Evolutionary conservation across 225 moss, liverwort and hornwort species (phyloP), one percentile per base, ranked within the genome.

Genomic region (Neckera pumila): DNA sequence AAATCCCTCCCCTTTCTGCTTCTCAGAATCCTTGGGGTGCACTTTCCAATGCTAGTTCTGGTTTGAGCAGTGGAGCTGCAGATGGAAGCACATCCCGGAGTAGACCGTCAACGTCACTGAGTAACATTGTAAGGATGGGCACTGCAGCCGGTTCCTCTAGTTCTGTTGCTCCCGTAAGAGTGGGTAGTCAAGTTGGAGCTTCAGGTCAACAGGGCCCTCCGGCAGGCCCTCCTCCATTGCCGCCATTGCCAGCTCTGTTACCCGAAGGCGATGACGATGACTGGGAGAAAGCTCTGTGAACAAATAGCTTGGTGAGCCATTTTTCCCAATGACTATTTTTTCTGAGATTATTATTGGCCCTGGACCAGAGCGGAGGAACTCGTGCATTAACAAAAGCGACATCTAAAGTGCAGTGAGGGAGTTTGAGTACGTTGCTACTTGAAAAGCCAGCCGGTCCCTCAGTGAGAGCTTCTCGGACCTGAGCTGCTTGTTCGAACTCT

Each of bases 1-100:
- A 96, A 86, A 85, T 90, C 56, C 91, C 80, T 74, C 96, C 95
- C 31, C 91, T 95, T 17, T 72, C 92, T 62, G 91, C 94, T 31
- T 92, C 91, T 25, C 96, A 94, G 88, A 96, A 96, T 89, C 97
- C 97, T 30, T 97, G 97, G 98, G 95, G 95, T 85, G 94, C 94
- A 49, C 94, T 99, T 79, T 72, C 90, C 7, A 84, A 77, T 87
- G 62, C 25, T 18, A 76, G 40, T 76, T 42, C 88, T 42, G 78
- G 45, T 38, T 83, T 42, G 14, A 84, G 73, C 59, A 59, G 72
- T 84, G 89, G 86, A 12, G 18, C 77, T 89, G 64, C 83, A 75
- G 93, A 94, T 53, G 94, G 88, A 43, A 88, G 31, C 74, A 31
- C 84, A 60, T 86, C 89, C 25, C 74, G 87, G 33, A 83, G 28